phyloP scores from a whole-genome alignment of 371 early-diverging fungal genomes.

The Lichtheimia hyalospora region DNA sequence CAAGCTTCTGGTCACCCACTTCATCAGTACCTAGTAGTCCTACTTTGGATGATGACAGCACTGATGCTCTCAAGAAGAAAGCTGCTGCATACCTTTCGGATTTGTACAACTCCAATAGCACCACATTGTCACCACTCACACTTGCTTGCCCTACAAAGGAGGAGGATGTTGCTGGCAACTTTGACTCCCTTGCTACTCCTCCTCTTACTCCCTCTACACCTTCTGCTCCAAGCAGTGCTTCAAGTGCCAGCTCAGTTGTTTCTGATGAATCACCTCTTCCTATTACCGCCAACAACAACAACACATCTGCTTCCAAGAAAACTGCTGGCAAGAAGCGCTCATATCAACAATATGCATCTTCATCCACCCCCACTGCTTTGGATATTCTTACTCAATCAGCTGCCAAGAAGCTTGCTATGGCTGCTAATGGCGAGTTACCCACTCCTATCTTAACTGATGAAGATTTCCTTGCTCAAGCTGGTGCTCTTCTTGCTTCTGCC shows the following conservation, averaged over 20 bases:
- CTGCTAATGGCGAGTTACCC: conserved; percentile 24
- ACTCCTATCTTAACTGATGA: conserved; percentile 40
- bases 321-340: conserved; percentile 36
- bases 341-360: conserved; percentile 20
- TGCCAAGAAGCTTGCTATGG: conserved; percentile 45
- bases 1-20: conserved; percentile 33
- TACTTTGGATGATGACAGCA: conserved; percentile 22
- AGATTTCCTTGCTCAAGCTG: conserved; percentile 52
- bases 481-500: conserved; percentile 44
- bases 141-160: conserved; percentile 8
- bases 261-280: conserved; percentile 3
- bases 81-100: conserved; percentile 49
- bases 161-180: not conserved
- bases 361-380: conserved; percentile 28
- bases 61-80: conserved; percentile 31
- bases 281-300: not conserved
- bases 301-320: conserved; percentile 6
- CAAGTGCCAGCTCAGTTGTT: not conserved
- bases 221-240: not conserved
- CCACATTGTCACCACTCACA: conserved; percentile 13
- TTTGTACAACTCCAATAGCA: conserved; percentile 30
- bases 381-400: conserved; percentile 46
- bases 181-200: not conserved
- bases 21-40: conserved; percentile 35
- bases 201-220: not conserved